Evolutionary conservation across 306 rosid genomes (phyloP), one percentile per base, ranked within the genome.

Genomic region (Rosa multiflora): DNA sequence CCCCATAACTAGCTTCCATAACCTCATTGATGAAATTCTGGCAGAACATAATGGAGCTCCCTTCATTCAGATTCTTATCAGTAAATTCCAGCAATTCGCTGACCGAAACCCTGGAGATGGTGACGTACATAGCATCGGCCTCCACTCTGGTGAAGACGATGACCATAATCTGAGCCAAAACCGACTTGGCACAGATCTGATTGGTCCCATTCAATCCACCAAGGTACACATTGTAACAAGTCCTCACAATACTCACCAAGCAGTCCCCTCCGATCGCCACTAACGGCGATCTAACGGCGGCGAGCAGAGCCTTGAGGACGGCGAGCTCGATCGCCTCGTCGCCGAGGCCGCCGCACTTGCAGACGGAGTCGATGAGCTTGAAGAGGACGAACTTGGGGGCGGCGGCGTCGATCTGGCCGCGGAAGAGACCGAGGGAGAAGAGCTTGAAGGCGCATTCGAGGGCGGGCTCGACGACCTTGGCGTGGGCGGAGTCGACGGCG

Each of bases 101-200:
- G 44, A 96, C 98, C 56, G 96, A 91, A 80, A 93, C 81, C 75
- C 84, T 88, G 68, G 82, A 74, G 67, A 85, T 49, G 46, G 46
- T 51, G 58, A 82, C 87, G 82, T 82, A 88, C 90, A 91, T 79
- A 37, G 91, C 90, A 81, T 93, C 98, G 48, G 90, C 91, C 81
- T 96, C 96, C 26, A 89, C 88, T 81, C 99, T 87, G 73, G 90
- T 76, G 83, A 91, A 96, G 59, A 93, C 93, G 67, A 90, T 85
- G 66, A 87, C 92, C 92, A 93, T 91, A 69, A 96, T 91, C 90
- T 96, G 99, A 53, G 96, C 98, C 61, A 96, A 89, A 79, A 96
- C 99, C 15, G 99, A 90, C 89, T 96, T 96, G 26, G 98, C 99
- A 79, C 96, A 96, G 96, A 96, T 96, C 97, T 96, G 98, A 86